Conservation (phyloP, 2,329 filamentous ascomycete genomes). For the Hypoxylon sp. region DNA sequence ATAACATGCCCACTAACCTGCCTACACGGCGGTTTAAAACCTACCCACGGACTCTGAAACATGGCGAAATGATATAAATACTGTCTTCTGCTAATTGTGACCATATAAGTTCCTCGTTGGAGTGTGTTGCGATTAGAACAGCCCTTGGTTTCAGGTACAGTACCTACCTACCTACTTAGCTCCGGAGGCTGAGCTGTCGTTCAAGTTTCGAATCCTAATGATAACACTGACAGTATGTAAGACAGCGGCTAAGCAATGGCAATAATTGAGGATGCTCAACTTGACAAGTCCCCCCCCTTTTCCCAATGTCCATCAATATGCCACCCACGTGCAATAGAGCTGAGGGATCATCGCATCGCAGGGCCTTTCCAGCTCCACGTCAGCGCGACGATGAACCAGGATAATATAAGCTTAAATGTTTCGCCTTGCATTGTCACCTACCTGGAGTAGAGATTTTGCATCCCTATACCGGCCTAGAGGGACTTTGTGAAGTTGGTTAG, state of each 20-base stretch:
- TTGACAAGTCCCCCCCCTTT: not conserved
- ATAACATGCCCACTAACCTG: slow-evolving; percentile 1
- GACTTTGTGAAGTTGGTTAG: slow-evolving; percentile 12
- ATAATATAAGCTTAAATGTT: slow-evolving; percentile 32
- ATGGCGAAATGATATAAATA: not conserved
- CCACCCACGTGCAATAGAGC: not conserved
- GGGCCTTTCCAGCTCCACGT: not conserved
- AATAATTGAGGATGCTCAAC: not conserved
- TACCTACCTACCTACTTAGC: no score
- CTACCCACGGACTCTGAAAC: not conserved
- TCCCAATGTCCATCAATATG: not conserved
- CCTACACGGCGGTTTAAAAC: not conserved
- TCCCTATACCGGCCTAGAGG: slow-evolving; percentile 4
- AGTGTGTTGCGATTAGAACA: no score
- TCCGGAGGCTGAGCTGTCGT: not conserved
- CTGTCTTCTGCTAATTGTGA: not conserved
- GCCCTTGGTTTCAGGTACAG: slow-evolving; percentile 5
- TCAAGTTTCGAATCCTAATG: slow-evolving; percentile 2
- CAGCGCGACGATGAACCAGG: not conserved
- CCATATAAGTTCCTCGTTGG: not conserved
- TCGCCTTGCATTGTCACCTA: slow-evolving; percentile 16
- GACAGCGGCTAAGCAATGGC: not conserved
- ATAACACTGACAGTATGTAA: not conserved
- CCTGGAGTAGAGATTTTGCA: slow-evolving; percentile 12
- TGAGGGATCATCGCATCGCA: not conserved